Percentiles rank a stretch among this genome's conserved stretches.
Conservation (phyloP, 441 rosid species). For the Melastoma candidum region DNA sequence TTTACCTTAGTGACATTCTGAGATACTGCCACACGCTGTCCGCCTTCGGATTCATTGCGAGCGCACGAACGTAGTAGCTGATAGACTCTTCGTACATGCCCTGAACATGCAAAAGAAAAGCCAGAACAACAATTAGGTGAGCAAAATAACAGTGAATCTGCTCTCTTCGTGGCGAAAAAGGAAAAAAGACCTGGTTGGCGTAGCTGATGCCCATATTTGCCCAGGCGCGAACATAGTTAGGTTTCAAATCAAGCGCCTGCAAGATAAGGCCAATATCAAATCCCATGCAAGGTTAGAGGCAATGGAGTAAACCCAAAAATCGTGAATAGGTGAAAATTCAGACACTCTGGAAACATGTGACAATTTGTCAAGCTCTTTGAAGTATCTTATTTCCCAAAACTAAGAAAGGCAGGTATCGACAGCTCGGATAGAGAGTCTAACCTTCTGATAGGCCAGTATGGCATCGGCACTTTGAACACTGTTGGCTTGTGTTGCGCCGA, state of each 20-base stretch:
- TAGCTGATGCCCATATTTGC: constrained; percentile 99
- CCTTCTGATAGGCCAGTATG: constrained; percentile 92
- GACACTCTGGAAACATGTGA: too few relatives aligned
- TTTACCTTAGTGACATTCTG: constrained; percentile 80
- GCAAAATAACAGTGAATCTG: too few relatives aligned
- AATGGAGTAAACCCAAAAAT: too few relatives aligned
- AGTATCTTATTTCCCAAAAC: too few relatives aligned
- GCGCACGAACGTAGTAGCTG: constrained; percentile 90
- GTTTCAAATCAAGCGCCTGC: constrained; percentile 98
- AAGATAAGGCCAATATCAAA: neutral
- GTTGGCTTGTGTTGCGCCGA: constrained; percentile 98
- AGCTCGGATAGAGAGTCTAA: constrained; percentile 14
- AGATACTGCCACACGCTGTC: constrained; percentile 98
- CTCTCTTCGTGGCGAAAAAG: too few relatives aligned
- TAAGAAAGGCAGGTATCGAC: neutral
- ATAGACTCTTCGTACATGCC: constrained; percentile 89
- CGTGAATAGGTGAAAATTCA: too few relatives aligned
- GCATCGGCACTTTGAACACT: constrained; percentile 98
- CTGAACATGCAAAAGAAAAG: constrained; percentile 23
- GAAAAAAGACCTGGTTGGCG: constrained; percentile 73
- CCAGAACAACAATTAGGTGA: neutral
- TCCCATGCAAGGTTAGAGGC: neutral
- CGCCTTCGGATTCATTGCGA: constrained; percentile 96
- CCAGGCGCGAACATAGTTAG: constrained; percentile 99
- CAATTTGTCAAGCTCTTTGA: too few relatives aligned